phyloP scores from a whole-genome alignment of 1,139 yeast genomes.

The Suhomyces taliae region DNA sequence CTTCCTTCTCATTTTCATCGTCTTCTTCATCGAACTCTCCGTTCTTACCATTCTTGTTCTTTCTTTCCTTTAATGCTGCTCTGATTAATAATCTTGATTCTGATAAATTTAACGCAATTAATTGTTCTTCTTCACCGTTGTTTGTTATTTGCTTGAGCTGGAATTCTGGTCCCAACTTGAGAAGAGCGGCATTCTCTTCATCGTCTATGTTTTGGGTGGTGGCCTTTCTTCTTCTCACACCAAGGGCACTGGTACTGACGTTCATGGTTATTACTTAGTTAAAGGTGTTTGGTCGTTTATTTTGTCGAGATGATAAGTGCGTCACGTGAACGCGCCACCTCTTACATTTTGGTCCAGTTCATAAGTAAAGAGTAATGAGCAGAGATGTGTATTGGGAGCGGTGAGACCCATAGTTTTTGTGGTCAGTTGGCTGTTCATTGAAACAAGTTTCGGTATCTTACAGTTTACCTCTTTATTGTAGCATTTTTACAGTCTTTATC shows the following conservation, averaged over 20 bases:
- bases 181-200: conserved; percentile 86
- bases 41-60: conserved; percentile 41
- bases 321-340: too few species aligned
- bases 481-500: too few species aligned
- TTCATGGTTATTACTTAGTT: conserved; percentile 51
- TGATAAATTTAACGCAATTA: conserved; percentile 81
- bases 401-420: too few species aligned
- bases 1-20: conserved; percentile 52
- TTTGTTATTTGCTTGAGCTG: conserved; percentile 78
- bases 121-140: conserved; percentile 71
- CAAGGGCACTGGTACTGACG: conserved; percentile 85
- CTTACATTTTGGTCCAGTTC: too few species aligned
- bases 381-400: too few species aligned
- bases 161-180: conserved; percentile 91
- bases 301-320: too few species aligned
- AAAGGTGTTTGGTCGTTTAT: too few species aligned
- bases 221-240: conserved; percentile 69
- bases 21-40: conserved; percentile 34
- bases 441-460: too few species aligned
- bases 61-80: conserved; percentile 84
- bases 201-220: conserved; percentile 65
- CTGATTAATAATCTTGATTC: conserved; percentile 89
- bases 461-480: too few species aligned
- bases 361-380: too few species aligned
- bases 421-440: too few species aligned